A percentile compares a stretch with the other conserved stretches of the same genome.
These are phyloP conservation scores for Cryphonectria parasitica DNA, from an alignment of 2,329 filamentous ascomycete genomes.

Conservation along the genomic window DNA sequence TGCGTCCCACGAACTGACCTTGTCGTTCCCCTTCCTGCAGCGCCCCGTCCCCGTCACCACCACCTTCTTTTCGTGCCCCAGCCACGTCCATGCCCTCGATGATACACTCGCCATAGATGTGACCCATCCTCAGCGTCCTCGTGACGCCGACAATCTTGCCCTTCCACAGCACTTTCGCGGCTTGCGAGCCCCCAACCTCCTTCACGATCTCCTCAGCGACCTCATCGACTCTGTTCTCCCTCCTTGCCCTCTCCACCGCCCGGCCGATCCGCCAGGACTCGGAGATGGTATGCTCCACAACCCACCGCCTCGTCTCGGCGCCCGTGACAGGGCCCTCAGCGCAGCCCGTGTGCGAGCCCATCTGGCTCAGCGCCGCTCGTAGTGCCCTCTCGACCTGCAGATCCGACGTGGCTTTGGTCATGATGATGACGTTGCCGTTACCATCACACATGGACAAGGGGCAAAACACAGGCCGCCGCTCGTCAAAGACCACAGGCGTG, in stretches of 20 bases:
- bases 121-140: constrained; percentile 57
- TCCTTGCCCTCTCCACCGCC: constrained; percentile 56
- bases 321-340: constrained; percentile 55
- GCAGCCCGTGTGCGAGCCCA: constrained; percentile 57
- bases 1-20: constrained; percentile 45
- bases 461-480: constrained; percentile 49
- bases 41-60: constrained; percentile 25
- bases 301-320: constrained; percentile 54
- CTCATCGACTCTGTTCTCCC: constrained; percentile 52
- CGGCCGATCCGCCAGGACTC: constrained; percentile 64
- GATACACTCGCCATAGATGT: constrained; percentile 62
- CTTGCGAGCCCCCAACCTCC: constrained; percentile 57
- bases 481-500: constrained; percentile 55
- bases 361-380: constrained; percentile 55
- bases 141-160: constrained; percentile 68
- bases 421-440: constrained; percentile 54
- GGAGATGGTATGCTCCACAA: constrained; percentile 56
- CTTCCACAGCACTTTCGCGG: constrained; percentile 62
- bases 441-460: constrained; percentile 55
- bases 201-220: constrained; percentile 63
- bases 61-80: constrained; percentile 9
- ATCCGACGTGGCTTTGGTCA: constrained; percentile 53
- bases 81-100: constrained; percentile 53
- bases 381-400: constrained; percentile 53
- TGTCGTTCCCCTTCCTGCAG: constrained; percentile 34